Base-by-base conservation (phyloP, 2,329 filamentous ascomycete genomes). In the Aureobasidium sp. region DNA sequence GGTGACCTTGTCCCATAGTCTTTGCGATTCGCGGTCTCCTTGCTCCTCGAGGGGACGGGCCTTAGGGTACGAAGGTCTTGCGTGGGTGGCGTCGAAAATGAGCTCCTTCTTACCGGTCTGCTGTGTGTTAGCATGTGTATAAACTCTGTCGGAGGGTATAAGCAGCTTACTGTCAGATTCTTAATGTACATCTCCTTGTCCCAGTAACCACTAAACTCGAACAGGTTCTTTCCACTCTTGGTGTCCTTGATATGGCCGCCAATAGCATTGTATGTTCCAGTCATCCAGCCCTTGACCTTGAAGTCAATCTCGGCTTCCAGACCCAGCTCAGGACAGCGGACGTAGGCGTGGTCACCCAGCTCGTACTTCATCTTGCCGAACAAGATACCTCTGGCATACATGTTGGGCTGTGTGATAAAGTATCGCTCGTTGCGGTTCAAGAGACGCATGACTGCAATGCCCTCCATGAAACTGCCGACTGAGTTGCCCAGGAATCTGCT, bases 351-450 rank as follows among this genome's bases (percentile, higher is more conserved):
- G 73, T 97, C 93, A 66, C 93, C 94, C 8, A 99, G 85, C 78
- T 99, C 94, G 75, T 97, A 99, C 76, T 97, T 97, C 94, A 99
- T 97, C 75, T 97, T 97, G 52, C 94, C 94, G 70, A 99, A 97
- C 9, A 99, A 81, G 64, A 99, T 97, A 39, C 94, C 93, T 65
- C 94, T 85, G 25, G 93, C 94, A 74, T 99, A 99, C 91, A 99
- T 99, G 78, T 99, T 99, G 20, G 94, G 94, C 72, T 99, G 94
- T 5, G 94, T 97, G 58, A 97, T 77, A 70, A 95, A 90, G 76
- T 96, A 97, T 87, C 87, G 83, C 77, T 99, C 94, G 44, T 90
- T 89, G 57, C 88, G 82, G 74, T 97, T 97, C 66, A 92, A 73
- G 59, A 99, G 81, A 55, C 86, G 86, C 73, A 99, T 78, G 63